Conservation (phyloP, 176 grass and related monocot genomes). For the Lolium perenne region DNA sequence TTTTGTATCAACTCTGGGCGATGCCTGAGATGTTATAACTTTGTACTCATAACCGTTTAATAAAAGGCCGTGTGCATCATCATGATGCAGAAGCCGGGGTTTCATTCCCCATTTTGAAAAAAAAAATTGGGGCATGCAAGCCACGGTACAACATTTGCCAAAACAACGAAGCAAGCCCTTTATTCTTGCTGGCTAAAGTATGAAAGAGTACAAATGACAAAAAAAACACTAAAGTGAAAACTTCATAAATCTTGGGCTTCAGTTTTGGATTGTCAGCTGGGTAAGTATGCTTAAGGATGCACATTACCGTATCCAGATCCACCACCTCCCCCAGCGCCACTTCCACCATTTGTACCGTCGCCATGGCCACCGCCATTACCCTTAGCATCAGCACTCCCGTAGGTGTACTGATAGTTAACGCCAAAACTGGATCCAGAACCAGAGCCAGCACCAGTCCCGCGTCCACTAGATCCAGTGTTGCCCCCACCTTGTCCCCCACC, state of each 20-base stretch:
- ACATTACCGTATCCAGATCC: neutral
- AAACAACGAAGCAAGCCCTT: neutral
- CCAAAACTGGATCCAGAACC: neutral
- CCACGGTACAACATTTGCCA: neutral
- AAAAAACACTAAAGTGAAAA: neutral
- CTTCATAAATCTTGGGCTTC: neutral
- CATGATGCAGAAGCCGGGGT: too few species aligned
- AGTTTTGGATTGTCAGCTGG: neutral
- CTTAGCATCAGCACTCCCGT: neutral
- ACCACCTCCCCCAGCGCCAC: neutral
- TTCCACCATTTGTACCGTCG: neutral
- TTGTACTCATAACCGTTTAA: too few species aligned
- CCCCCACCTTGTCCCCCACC: neutral
- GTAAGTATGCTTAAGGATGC: neutral
- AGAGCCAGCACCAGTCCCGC: neutral
- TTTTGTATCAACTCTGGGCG: too few species aligned
- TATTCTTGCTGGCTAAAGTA: neutral
- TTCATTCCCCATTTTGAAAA: too few species aligned
- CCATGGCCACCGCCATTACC: neutral
- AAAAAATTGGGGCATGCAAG: neutral
- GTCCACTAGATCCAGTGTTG: neutral
- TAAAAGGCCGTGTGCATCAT: too few species aligned
- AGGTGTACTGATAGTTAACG: neutral
- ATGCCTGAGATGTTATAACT: too few species aligned
- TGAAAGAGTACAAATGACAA: neutral